phyloP scores from a whole-genome alignment of 441 rosid species.

The California macrophylla region DNA sequence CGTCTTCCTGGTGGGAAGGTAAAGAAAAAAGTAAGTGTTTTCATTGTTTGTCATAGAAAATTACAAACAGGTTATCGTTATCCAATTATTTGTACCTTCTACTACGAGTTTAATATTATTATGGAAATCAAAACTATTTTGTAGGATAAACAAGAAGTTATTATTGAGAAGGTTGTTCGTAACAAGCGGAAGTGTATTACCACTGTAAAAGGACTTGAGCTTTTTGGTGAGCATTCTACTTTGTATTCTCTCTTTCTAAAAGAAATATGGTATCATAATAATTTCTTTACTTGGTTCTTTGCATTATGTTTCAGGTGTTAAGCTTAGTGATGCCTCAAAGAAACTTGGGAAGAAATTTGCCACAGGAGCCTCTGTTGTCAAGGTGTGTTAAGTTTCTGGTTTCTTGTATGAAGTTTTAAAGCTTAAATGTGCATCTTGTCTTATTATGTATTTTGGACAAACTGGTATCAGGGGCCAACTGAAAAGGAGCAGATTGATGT shows the following conservation, averaged over 20 bases:
- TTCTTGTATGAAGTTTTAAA: neutral
- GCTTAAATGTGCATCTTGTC: neutral
- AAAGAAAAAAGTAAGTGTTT: conserved; percentile 64
- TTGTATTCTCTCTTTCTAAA: neutral
- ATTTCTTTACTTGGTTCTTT: neutral
- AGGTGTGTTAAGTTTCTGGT: conserved; percentile 6
- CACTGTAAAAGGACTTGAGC: conserved; percentile 79
- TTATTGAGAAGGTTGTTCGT: conserved; percentile 78
- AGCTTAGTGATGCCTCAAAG: conserved; percentile 20
- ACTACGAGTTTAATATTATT: neutral
- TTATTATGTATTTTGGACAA: neutral
- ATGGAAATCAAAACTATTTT: neutral
- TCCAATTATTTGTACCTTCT: neutral
- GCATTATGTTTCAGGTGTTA: conserved; percentile 11
- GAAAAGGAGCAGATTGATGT: conserved; percentile 22
- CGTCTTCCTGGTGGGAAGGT: conserved; percentile 92
- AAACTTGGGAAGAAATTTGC: conserved; percentile 20
- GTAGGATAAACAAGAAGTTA: conserved; percentile 81
- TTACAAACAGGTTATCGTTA: neutral
- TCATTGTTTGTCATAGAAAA: neutral
- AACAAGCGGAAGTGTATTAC: conserved; percentile 89
- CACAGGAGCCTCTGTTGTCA: conserved; percentile 17
- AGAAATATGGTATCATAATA: neutral
- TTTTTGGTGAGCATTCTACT: conserved; percentile 59
- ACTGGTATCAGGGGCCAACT: conserved; percentile 17